Percentiles rank a stretch among this genome's conserved stretches.
These are phyloP conservation scores for Candida neerlandica DNA, from an alignment of 1,139 yeast species.

Conservation along the genomic window DNA sequence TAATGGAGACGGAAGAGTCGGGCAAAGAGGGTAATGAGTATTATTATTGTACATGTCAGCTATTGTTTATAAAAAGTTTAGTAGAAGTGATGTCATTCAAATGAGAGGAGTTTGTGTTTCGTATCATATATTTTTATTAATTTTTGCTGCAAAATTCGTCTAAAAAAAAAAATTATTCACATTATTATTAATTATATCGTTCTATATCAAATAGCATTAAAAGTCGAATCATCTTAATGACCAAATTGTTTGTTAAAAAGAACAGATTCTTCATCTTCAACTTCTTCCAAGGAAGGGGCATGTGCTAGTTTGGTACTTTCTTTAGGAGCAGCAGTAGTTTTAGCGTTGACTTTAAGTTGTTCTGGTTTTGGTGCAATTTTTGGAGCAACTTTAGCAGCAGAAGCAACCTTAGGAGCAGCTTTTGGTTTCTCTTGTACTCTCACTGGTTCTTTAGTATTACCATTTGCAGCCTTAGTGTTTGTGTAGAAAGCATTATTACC, in stretches of 20 bases:
- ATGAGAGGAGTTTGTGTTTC: neutral
- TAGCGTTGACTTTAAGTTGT: slow-evolving; percentile 3
- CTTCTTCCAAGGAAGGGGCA: slow-evolving; percentile 42
- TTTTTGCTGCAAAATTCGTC: neutral
- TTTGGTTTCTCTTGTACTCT: slow-evolving; percentile 7
- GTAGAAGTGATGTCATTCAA: too few relatives aligned
- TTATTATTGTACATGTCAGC: neutral
- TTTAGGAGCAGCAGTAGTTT: slow-evolving; percentile 25
- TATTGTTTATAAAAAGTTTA: too few relatives aligned
- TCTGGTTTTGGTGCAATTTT: slow-evolving; percentile 12
- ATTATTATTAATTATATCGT: neutral
- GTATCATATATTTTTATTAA: neutral
- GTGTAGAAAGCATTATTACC: slow-evolving; percentile 5
- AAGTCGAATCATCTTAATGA: slow-evolving; percentile 16
- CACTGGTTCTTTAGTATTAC: neutral
- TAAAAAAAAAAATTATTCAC: neutral
- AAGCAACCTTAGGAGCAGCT: slow-evolving; percentile 8
- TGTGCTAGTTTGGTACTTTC: slow-evolving; percentile 17
- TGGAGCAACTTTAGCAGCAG: neutral
- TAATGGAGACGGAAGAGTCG: too few relatives aligned
- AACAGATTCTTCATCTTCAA: slow-evolving; percentile 49
- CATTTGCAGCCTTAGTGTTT: neutral
- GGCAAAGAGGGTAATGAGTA: neutral
- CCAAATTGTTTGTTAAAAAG: slow-evolving; percentile 45
- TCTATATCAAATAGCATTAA: neutral